These are phyloP conservation scores for Candida sp. DNA, from an alignment of 1,139 yeast species.

Conservation along the genomic window DNA sequence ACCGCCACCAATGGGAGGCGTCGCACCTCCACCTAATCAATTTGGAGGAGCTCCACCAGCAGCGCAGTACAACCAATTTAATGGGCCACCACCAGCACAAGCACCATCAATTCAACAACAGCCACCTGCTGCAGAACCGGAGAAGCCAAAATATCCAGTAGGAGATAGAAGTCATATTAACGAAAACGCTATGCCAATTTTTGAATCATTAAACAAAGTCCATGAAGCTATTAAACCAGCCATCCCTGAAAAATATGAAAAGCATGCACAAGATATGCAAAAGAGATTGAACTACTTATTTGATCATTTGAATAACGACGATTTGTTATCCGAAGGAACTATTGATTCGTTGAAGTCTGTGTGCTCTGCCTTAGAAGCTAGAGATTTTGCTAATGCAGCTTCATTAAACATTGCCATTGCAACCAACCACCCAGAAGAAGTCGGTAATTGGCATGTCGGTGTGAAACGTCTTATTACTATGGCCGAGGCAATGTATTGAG, in stretches of 20 bases:
- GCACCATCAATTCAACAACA: conserved; percentile 14
- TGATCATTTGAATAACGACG: conserved; percentile 78
- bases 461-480: conserved; percentile 84
- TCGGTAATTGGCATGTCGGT: conserved; percentile 94
- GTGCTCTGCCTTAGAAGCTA: conserved; percentile 45
- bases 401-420: conserved; percentile 57
- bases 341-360: conserved; percentile 52
- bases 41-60: conserved; percentile 9
- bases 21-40: conserved; percentile 11
- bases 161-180: conserved; percentile 77
- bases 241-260: conserved; percentile 71
- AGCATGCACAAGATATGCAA: conserved; percentile 79
- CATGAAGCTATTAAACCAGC: conserved; percentile 65
- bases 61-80: conserved; percentile 1
- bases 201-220: conserved; percentile 49
- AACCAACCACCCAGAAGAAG: conserved; percentile 65
- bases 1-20: conserved; percentile 16
- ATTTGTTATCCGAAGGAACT: conserved; percentile 57
- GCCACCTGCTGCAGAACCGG: conserved; percentile 14
- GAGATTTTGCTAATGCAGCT: conserved; percentile 61
- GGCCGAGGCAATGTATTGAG: conserved; percentile 46
- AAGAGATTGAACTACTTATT: conserved; percentile 75
- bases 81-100: conserved; percentile 12
- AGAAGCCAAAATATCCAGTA: conserved; percentile 48
- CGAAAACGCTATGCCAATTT: conserved; percentile 55